phyloP scores from a whole-genome alignment of 2,329 filamentous ascomycete species.

The Calonectria hawksworthii region DNA sequence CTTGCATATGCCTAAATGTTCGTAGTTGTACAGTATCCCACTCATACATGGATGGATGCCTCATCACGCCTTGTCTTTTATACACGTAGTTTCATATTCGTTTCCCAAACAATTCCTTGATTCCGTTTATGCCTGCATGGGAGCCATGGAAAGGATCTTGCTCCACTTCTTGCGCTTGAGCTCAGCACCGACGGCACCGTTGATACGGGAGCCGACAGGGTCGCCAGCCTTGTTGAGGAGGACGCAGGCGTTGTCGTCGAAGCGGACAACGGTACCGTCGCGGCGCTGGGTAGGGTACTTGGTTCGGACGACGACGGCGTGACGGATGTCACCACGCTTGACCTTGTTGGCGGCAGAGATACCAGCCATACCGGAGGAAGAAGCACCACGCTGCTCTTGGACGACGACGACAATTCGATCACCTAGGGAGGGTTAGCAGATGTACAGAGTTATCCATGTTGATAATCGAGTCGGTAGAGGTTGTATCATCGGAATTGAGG shows the following conservation, averaged over 20 bases:
- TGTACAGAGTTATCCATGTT: not conserved
- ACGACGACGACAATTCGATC: constrained; percentile 98
- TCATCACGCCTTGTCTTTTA: constrained; percentile 30
- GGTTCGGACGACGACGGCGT: constrained; percentile 95
- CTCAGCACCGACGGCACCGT: constrained; percentile 91
- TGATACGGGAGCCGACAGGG: constrained; percentile 92
- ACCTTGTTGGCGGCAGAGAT: constrained; percentile 88
- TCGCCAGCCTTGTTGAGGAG: constrained; percentile 97
- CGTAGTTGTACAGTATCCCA: constrained; percentile 52
- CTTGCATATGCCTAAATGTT: constrained; percentile 51
- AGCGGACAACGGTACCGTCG: constrained; percentile 91
- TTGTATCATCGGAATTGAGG: not conserved
- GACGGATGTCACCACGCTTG: constrained; percentile 94
- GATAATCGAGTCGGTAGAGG: not conserved
- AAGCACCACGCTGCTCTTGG: constrained; percentile 91
- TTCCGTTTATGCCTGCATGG: constrained; percentile 68
- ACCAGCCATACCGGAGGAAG: constrained; percentile 79
- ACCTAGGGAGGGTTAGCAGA: constrained; percentile 66
- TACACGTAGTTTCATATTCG: constrained; percentile 25
- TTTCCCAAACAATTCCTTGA: not conserved
- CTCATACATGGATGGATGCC: constrained; percentile 40
- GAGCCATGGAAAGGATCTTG: constrained; percentile 96
- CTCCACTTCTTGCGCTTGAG: constrained; percentile 95
- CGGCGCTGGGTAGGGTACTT: constrained; percentile 87
- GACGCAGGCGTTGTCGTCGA: constrained; percentile 98